These are phyloP conservation scores for Trifolium fragiferum DNA, from an alignment of 306 rosid genomes.

Conservation along the genomic window DNA sequence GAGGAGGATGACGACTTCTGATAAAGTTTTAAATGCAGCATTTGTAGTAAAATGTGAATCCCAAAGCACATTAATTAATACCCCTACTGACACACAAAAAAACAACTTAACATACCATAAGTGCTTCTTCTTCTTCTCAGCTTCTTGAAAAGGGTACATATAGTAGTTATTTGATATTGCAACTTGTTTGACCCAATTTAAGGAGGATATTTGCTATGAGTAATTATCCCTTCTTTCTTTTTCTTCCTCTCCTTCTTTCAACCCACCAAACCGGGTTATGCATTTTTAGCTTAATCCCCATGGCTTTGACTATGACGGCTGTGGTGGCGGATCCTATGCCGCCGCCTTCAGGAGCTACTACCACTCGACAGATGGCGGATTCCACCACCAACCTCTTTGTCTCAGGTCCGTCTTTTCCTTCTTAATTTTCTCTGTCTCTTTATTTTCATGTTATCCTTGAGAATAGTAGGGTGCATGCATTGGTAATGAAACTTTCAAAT, in stretches of 20 bases:
- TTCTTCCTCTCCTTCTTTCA: neutral
- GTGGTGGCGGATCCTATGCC: slow-evolving; percentile 60
- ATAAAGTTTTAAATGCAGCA: neutral
- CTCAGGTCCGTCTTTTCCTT: slow-evolving; percentile 54
- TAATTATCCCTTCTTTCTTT: neutral
- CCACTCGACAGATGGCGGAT: slow-evolving; percentile 62
- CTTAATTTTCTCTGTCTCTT: neutral
- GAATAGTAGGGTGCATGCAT: slow-evolving; percentile 33
- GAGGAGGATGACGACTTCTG: neutral
- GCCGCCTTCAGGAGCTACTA: slow-evolving; percentile 40
- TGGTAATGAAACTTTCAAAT: slow-evolving; percentile 20
- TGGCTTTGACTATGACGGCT: slow-evolving; percentile 63
- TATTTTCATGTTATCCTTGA: neutral
- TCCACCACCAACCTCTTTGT: slow-evolving; percentile 87
- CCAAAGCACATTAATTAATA: slow-evolving; percentile 1
- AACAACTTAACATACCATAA: neutral
- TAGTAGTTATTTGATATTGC: too few species aligned
- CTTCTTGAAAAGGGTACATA: neutral
- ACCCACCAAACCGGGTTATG: slow-evolving; percentile 40
- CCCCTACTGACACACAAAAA: neutral
- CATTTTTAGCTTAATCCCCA: slow-evolving; percentile 45
- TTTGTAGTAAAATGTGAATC: neutral
- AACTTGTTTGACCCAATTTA: too few species aligned
- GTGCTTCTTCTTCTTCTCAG: neutral
- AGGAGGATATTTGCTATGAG: too few species aligned